A percentile compares a stretch with the other conserved stretches of the same genome.
Evolutionary conservation across 176 grass and related monocot genomes (phyloP).

Genomic region (Ensete ventricosum): DNA sequence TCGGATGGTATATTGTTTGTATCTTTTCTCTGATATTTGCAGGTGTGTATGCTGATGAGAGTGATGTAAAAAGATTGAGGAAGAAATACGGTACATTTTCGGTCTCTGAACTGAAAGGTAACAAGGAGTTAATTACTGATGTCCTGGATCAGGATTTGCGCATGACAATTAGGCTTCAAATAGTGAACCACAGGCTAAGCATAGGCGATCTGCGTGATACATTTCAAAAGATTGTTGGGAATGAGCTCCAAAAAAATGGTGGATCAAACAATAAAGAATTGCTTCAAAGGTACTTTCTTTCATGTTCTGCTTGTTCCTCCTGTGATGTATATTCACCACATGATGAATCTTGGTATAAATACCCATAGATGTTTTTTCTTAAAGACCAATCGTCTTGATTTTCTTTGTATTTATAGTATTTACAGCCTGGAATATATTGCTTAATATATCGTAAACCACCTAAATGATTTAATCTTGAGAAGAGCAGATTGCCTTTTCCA

Average conservation of each 20-base stretch:
- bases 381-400: no score
- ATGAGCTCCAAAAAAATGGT: constrained; percentile 51
- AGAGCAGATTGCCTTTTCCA: no score
- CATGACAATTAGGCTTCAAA: constrained; percentile 79
- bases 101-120: constrained; percentile 44
- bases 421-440: no score
- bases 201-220: constrained; percentile 42
- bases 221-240: constrained; percentile 59
- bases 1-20: neutral
- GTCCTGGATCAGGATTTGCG: constrained; percentile 43
- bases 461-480: no score
- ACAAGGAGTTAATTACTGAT: constrained; percentile 38
- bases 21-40: neutral
- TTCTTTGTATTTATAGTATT: no score
- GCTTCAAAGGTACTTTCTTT: constrained; percentile 54
- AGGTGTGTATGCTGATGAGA: constrained; percentile 77
- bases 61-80: constrained; percentile 43
- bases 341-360: neutral
- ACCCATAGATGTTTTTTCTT: neutral
- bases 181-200: constrained; percentile 44
- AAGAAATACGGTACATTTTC: constrained; percentile 47
- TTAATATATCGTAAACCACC: no score
- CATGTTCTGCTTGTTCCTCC: constrained; percentile 6
- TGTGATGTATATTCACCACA: neutral
- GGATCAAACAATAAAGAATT: constrained; percentile 50